These are phyloP conservation scores for Kodamaea neixiangensis DNA, from an alignment of 805 yeast genomes.

Conservation along the genomic window DNA sequence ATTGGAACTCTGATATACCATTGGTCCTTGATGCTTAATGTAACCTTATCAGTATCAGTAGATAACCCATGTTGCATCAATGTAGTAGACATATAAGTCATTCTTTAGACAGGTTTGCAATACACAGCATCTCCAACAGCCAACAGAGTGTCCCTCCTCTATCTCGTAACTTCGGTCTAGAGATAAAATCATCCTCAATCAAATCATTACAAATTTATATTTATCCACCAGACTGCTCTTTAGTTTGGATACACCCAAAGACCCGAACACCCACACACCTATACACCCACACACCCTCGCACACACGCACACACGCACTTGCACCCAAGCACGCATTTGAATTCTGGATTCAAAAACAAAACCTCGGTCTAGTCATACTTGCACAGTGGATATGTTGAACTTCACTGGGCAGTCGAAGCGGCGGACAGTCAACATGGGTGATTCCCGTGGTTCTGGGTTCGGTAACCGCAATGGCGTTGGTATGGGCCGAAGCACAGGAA, in stretches of 20 bases:
- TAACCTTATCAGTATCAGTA: no score
- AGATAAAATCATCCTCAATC: neutral
- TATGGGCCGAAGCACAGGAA: conserved; percentile 4
- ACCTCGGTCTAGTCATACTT: neutral
- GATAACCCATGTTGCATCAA: no score
- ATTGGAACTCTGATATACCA: no score
- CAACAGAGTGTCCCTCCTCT: no score
- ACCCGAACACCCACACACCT: neutral
- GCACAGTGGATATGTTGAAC: conserved; percentile 40
- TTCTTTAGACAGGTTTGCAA: no score
- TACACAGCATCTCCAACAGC: no score
- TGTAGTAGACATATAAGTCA: no score
- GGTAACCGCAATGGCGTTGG: conserved; percentile 8
- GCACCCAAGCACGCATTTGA: neutral
- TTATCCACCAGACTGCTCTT: neutral
- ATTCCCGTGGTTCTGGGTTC: conserved; percentile 28
- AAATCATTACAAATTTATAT: neutral
- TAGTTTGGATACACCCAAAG: conserved; percentile 1
- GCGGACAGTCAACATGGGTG: conserved; percentile 65
- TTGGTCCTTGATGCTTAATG: no score
- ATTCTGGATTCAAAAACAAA: neutral
- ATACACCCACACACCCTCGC: neutral
- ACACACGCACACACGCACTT: neutral
- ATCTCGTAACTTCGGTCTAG: no score
- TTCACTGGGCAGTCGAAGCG: conserved; percentile 69